Evolutionary conservation across 1,284 basidiomycete species (phyloP), one percentile per base, ranked within the genome.

Genomic region (Macrocystidia cucumis): DNA sequence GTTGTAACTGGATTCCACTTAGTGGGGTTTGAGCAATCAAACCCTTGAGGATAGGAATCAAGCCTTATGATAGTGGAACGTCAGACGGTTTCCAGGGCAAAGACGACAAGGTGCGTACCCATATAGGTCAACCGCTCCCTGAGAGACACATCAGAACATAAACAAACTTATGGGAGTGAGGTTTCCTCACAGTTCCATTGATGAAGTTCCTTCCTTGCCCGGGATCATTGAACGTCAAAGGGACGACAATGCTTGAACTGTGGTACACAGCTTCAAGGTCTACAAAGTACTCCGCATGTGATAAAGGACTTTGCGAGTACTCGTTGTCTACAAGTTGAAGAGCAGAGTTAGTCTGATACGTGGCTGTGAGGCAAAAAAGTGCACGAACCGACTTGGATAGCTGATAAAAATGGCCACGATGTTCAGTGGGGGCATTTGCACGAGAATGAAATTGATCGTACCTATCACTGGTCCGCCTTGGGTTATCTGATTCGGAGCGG

Each of bases 381-480:
- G 45, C 62, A 37, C n/a, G n/a, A 43, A 81, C 79, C 81, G 20
- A 84, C 59, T 54, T 85, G 82, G 1, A 83, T 65, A 11, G 78
- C 79, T 80, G 33, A 3, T 24, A 13, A 19, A 9, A 8, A 13
- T 29, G 19, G 5, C 26, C 18, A 19, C 18, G 5, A 32, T 16
- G 16, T n/a, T 3, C 25, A 27, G 3, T 7, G 28, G 25, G 37
- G 38, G 30, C 5, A n/a, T 12, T 24, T 9, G 9, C 20, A 26
- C 9, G 3, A 11, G 3, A 6, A 2, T 8, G 5, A 14, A 20
- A 23, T 13, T 13, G 11, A 4, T 54, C 72, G 34, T 40, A 76
- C 81, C 78, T 39, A 91, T 84, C 11, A 88, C 71, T 3, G 85
- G 80, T 2, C 84, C 84, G 17, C 80, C 82, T 38, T 67, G 55